Percentiles rank a stretch among this genome's conserved stretches.
Evolutionary conservation across 73 alveolate genomes (phyloP).

Genomic region (Blepharisma stoltei): DNA sequence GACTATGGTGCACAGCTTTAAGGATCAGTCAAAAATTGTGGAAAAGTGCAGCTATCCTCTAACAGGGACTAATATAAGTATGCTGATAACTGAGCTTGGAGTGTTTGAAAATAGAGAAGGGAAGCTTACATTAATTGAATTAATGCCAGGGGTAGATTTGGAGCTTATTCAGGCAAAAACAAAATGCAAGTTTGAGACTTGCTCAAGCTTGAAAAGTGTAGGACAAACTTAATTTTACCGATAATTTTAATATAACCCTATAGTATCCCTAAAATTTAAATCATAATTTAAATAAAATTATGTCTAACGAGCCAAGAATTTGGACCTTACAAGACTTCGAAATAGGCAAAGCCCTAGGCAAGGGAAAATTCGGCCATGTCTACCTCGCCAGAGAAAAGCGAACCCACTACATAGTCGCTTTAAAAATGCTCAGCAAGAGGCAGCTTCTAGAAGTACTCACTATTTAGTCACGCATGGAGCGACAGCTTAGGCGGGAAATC

Average conservation of each 20-base stretch:
- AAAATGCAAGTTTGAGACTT: constrained; percentile 38
- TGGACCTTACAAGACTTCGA: constrained; percentile 55
- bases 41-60: constrained; percentile 64
- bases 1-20: constrained; percentile 77
- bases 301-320: background rate
- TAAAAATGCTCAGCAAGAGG: constrained; percentile 71
- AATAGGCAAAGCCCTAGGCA: constrained; percentile 60
- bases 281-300: no score
- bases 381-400: constrained; percentile 71
- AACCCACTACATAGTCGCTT: constrained; percentile 75
- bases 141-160: constrained; percentile 35
- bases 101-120: constrained; percentile 42
- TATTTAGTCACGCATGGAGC: constrained; percentile 60
- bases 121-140: constrained; percentile 38
- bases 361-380: constrained; percentile 74
- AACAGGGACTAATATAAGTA: constrained; percentile 68
- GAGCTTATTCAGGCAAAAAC: constrained; percentile 44
- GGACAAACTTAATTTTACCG: background rate
- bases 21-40: constrained; percentile 62
- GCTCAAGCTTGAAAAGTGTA: constrained; percentile 27
- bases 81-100: constrained; percentile 66
- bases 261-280: no score
- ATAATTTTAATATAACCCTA: background rate
- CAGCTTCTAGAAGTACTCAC: constrained; percentile 55
- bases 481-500: constrained; percentile 83